Base-by-base conservation (phyloP, 2,329 filamentous ascomycete species). In the Metarhizium guizhouense region DNA sequence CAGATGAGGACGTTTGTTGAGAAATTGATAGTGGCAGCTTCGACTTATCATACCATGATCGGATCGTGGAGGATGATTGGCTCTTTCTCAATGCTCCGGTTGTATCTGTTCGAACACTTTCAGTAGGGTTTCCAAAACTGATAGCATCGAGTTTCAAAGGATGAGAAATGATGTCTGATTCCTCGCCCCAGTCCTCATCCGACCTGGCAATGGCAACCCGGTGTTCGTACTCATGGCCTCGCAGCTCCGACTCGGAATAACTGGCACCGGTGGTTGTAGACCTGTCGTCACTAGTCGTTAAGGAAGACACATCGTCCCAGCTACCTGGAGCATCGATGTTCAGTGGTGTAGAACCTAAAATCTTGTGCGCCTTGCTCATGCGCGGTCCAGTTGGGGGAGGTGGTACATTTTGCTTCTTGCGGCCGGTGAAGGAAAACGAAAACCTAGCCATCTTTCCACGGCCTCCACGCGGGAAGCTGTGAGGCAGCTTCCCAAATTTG, bases 1-100 rank as follows among this genome's bases (percentile, higher is more conserved):
- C 77, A 1, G 80, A 81, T 47, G 73, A 77, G 0, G 80, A 82
- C 0, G 81, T 82, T 63, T 83, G 80, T 61, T 82, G 80, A 1
- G 80, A 81, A 57, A 82, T 76, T n/a, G 77, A 73, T 5, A 83
- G 71, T 11, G 80, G 79, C 51, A 79, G 72, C 61, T 80, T 81
- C 5, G 76, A 65, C 62, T 79, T 78, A 67, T 83, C 80, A 65
- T 83, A 83, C 66, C 76, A 80, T 1, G 79, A 80, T 36, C 71
- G 71, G 57, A 82, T 75, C n/a, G 80, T 82, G 4, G 80, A 81
- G 42, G 71, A 76, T 2, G 81, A 83, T 49, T 74, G 71, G 36
- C 74, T 76, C 51, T 79, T 76, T 45, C 74, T 72, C 40, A 80
- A 64, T 57, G 55, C 70, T 75, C 3, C 74, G 74, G 25, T 71